Conservation (phyloP, 1,139 yeast species). For the Blastobotrys malaysiensis region DNA sequence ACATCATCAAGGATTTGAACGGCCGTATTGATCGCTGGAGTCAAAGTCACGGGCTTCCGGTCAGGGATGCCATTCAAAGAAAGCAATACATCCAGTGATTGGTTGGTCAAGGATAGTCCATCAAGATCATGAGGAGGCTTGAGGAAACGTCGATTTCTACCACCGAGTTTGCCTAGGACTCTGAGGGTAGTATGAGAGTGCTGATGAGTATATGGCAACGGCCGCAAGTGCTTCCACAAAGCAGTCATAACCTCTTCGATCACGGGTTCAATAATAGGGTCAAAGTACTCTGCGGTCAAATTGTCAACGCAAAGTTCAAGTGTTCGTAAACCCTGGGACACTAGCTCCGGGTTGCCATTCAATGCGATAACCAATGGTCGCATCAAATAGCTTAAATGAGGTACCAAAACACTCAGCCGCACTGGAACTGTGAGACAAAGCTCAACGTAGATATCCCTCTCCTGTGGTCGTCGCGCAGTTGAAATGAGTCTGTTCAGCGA, state of each 20-base stretch:
- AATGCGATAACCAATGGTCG: conserved; percentile 87
- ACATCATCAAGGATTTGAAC: conserved; percentile 58
- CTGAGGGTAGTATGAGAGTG: conserved; percentile 94
- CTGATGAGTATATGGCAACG: conserved; percentile 84
- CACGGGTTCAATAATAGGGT: conserved; percentile 94
- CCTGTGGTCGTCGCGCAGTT: conserved; percentile 83
- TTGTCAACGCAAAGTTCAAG: conserved; percentile 96
- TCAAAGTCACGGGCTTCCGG: conserved; percentile 63
- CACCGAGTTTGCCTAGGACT: conserved; percentile 92
- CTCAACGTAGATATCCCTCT: conserved; percentile 89
- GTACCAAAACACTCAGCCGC: conserved; percentile 84
- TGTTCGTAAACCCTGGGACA: conserved; percentile 89
- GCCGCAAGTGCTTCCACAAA: conserved; percentile 84
- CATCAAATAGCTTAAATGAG: conserved; percentile 82
- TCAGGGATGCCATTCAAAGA: conserved; percentile 62
- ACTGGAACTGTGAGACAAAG: conserved; percentile 95
- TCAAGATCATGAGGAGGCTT: conserved; percentile 65
- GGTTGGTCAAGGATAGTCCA: conserved; percentile 53
- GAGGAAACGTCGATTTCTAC: conserved; percentile 83
- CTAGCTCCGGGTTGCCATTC: conserved; percentile 85
- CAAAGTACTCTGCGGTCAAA: conserved; percentile 91
- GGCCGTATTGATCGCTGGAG: conserved; percentile 81
- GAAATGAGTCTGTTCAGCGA: conserved; percentile 77
- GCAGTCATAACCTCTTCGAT: conserved; percentile 91
- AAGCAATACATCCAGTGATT: conserved; percentile 64